Evolutionary conservation across 495 filamentous ascomycete genomes (phyloP), one percentile per base, ranked within the genome.

Genomic region (Beverwykella pulmonaria): DNA sequence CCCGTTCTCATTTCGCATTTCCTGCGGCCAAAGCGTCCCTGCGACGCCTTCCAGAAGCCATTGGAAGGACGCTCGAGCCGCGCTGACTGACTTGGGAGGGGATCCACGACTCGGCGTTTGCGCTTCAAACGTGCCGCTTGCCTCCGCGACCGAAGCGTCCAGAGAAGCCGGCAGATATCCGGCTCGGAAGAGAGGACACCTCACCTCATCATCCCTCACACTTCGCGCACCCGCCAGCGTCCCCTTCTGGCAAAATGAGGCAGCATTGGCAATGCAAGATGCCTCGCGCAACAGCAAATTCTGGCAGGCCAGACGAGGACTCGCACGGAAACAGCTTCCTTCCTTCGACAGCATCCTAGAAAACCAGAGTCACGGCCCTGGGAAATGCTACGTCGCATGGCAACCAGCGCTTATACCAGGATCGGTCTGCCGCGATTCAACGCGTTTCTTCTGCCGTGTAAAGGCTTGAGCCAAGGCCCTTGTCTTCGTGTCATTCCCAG

Each of bases 1-100:
- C 29, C 17, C 10, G 25, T 25, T 32, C 49, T 60, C 63, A 52
- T 66, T 53, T 66, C 46, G 46, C 12, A 12, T 12, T 34, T 34
- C 55, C 34, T 29, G 1, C 34, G n/a, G 2, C 47, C 25, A 48
- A 20, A 26, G 27, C n/a, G n/a, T n/a, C 23, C 26, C 46, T 44
- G 56, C 60, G 53, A 53, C 9, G 52, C 63, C 19, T 22, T 44
- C 17, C 46, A 41, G n/a, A 53, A 34, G 39, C 55, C 59, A 49
- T 50, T 47, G 36, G 64, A 67, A 67, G 64, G 64, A 44, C 64
- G 64, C 64, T 67, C 57, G 64, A 61, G 64, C 64, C 32, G 49
- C n/a, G 9, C 29, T 27, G 36, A 29, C 41, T 47, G 8, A 22
- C 4, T 20, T 25, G 36, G 49, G 19, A 10, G 53, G 26, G 12